A percentile compares a stretch with the other conserved stretches of the same genome.
Conservation (phyloP, 352 stramenopile genomes). For the Phytophthora palmivora region DNA sequence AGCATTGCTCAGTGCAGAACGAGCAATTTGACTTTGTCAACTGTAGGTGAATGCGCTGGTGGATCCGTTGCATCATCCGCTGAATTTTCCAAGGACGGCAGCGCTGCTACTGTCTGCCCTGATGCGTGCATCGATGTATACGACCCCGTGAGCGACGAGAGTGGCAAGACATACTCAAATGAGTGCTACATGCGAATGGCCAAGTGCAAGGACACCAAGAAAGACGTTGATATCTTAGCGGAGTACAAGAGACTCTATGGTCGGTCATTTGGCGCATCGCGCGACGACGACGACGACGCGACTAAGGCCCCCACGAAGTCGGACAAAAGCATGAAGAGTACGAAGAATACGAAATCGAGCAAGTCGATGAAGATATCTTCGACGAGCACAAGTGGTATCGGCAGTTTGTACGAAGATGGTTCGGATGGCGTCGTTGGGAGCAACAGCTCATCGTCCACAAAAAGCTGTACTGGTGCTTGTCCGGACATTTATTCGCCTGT, state of each 20-base stretch:
- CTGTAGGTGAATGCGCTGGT: slow-evolving; percentile 23
- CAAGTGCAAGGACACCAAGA: slow-evolving; percentile 41
- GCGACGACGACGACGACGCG: slow-evolving; percentile 15
- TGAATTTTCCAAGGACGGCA: slow-evolving; percentile 13
- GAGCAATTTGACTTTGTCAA: slow-evolving; percentile 10
- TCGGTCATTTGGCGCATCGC: slow-evolving; percentile 22
- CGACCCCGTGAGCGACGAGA: slow-evolving; percentile 42
- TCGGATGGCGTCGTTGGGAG: slow-evolving; percentile 16
- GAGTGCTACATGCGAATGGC: slow-evolving; percentile 47
- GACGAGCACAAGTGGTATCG: slow-evolving; percentile 5
- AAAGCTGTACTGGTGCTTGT: slow-evolving; percentile 24
- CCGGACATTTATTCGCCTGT: slow-evolving; percentile 39
- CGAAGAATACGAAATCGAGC: too few species aligned
- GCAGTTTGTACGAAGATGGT: slow-evolving; percentile 27
- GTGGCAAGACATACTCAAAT: too few species aligned
- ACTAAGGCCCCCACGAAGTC: slow-evolving; percentile 8
- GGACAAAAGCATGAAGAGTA: slow-evolving; percentile 12
- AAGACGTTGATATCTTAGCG: slow-evolving; percentile 22
- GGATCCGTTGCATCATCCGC: slow-evolving; percentile 14
- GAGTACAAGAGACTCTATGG: slow-evolving; percentile 26
- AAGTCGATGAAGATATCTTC: slow-evolving; percentile 24
- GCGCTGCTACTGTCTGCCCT: slow-evolving; percentile 24
- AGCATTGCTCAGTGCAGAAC: slow-evolving; percentile 30
- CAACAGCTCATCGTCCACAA: slow-evolving; percentile 2
- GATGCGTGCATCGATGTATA: slow-evolving; percentile 48